Evolutionary conservation across 805 yeast genomes (phyloP), one percentile per base, ranked within the genome.

Genomic region (Candida sphagnicola): DNA sequence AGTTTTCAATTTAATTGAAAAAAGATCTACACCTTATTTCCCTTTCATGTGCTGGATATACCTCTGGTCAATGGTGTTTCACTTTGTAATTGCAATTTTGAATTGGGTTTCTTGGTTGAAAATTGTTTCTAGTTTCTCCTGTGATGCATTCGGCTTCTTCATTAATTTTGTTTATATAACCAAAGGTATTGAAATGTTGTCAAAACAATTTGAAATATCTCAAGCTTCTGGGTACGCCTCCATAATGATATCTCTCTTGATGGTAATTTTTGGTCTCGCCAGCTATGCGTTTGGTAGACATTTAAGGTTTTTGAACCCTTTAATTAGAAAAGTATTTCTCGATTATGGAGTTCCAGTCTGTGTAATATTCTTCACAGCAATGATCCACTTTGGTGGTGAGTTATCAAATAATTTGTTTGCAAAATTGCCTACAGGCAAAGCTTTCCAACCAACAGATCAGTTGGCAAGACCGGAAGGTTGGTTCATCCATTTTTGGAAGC

Each of bases 11-110:
- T 71, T 86, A 35, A 72, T 86, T 26, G 62, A 56, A 16, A 81
- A 85, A 0, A 55, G 72, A 42, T 73, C 71, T 6, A 65, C 74
- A 1, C 72, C 74, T 6, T 89, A 76, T 56, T 89, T 91, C 62
- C 88, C 90, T 13, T 91, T 91, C 58, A 90, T 93, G 96, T 82
- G 91, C 56, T 93, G 98, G 98, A 69, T 91, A 23, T 86, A 89
- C 51, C 68, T 93, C 4, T 91, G 99, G 99, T 74, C 87, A 3
- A 82, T 84, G 86, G 71, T 80, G 10, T 72, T 86, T 64, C 98
- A 93, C 62, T 65, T 86, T 18, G 42, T 80, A 1, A 67, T 91
- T 28, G 90, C 96, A 0, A 44, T 83, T 2, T 62, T 75, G 37
- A 91, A 91, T 57, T 65, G 77, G 45, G 85, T 86, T 21, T 70